Evolutionary conservation across 208 protist species (phyloP), one percentile per base, ranked within the genome.

Genomic region (Trypanosoma grayi): DNA sequence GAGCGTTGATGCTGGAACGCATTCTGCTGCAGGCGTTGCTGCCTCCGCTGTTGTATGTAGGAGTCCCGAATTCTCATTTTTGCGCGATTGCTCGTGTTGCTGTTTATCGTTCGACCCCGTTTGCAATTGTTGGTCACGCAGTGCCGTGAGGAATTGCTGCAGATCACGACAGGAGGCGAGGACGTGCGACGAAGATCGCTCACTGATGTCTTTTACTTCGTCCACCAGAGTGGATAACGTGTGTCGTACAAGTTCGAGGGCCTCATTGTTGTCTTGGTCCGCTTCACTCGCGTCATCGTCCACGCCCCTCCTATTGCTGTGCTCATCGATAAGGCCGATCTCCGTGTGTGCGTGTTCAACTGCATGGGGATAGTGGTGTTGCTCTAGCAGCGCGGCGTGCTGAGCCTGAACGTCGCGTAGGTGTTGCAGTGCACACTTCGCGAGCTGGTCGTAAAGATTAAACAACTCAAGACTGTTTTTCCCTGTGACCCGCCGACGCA

Each of bases 401-500:
- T 65, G 51, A 14, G 18, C 31, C 13, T 72, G 65, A 9, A 73
- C 52, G 14, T 81, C 66, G 7, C 45, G 22, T 9, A 85, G 53
- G 18, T 57, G 54, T n/a, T 64, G 46, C 28, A 89, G 57, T 8
- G 63, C 45, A n/a, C 56, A 41, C 9, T 40, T 34, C 40, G 83
- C 58, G 4, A 95, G 52, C 20, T 75, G 69, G 52, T 91, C 83
- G 63, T 92, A 95, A 24, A 66, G 50, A 9, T 66, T 56, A 67
- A 88, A 90, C 36, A 95, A 47, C 58, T 88, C 74, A 22, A 90
- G 62, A 34, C 70, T 81, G 27, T 61, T 73, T 47, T 74, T 81
- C 25, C 83, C 90, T 28, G 73, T 87, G n/a, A 95, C 75, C 45
- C 76, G 76, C 16, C 90, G 70, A 14, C 83, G 79, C 10, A 91